phyloP scores from a whole-genome alignment of 345 rosid species.

The Punica granatum region DNA sequence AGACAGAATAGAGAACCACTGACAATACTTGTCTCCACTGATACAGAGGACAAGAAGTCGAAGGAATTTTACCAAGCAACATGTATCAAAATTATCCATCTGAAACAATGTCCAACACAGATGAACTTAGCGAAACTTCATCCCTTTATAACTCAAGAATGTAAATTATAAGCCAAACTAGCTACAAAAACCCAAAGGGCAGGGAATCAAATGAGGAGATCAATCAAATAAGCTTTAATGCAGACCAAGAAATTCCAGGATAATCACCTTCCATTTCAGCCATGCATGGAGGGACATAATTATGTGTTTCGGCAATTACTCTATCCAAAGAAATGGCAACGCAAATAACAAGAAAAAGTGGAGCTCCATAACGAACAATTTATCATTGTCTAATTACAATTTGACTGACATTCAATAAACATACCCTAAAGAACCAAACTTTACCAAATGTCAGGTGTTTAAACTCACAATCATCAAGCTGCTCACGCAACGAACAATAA shows the following conservation, averaged over 20 bases:
- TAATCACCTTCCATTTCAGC: too few species aligned
- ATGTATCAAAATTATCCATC: background rate
- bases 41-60: background rate
- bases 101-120: background rate
- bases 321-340: background rate
- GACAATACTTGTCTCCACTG: background rate
- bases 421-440: background rate
- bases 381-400: background rate
- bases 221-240: too few species aligned
- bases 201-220: too few species aligned
- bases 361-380: background rate
- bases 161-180: background rate
- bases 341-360: background rate
- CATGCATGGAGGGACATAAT: background rate
- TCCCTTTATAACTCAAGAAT: background rate
- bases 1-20: background rate
- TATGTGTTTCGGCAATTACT: background rate
- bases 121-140: too few species aligned
- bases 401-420: background rate
- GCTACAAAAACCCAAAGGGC: too few species aligned
- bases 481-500: background rate
- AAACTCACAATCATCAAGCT: background rate
- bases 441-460: background rate
- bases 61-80: background rate
- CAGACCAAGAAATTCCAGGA: too few species aligned